Evolutionary conservation across 2,329 filamentous ascomycete genomes (phyloP), one percentile per base, ranked within the genome.

Genomic region (Xylariales sp.): DNA sequence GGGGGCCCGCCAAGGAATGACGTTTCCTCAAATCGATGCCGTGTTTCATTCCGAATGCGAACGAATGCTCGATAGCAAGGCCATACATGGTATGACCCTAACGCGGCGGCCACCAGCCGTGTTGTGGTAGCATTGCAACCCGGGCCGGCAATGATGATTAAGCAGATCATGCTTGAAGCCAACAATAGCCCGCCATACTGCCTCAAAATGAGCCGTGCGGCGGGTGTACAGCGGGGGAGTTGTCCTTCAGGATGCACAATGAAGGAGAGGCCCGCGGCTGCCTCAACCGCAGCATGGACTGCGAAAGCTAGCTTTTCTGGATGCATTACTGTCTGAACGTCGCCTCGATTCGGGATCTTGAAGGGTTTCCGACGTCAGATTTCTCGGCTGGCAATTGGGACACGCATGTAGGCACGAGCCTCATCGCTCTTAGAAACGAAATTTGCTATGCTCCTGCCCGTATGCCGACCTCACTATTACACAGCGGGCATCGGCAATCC

Each of bases 51-150:
- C 34, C 69, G 67, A 12, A 84, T 75, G 46, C 81, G 78, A 16
- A 73, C 68, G 10, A 74, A 77, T 0, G 85, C 85, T 41, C 85
- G 78, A 55, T 81, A 77, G 36, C 79, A 81, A 2, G 85, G 85
- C 77, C 82, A 86, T 1, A 81, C 48, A 64, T 87, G 85, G 75
- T 85, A 87, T 28, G 81, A 80, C 0, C 81, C 83, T 66, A 87
- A 76, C 0, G 82, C 80, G 0, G 79, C 69, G 0, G 81, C 80
- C 1, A 83, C 70, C 23, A 80, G 69, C 7, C 78, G 76, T 3
- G 75, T 74, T 0, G 78, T 76, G 3, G 75, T 62, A n/a, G 55
- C 1, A 68, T 81, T 77, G 52, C 80, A 74, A 1, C 64, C 73
- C 0, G 76, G 72, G 1, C 78, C 75, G 4, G 72, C 56, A 9